Conservation (phyloP, 2,329 filamentous ascomycete species). For the Ceratocystis harringtonii region DNA sequence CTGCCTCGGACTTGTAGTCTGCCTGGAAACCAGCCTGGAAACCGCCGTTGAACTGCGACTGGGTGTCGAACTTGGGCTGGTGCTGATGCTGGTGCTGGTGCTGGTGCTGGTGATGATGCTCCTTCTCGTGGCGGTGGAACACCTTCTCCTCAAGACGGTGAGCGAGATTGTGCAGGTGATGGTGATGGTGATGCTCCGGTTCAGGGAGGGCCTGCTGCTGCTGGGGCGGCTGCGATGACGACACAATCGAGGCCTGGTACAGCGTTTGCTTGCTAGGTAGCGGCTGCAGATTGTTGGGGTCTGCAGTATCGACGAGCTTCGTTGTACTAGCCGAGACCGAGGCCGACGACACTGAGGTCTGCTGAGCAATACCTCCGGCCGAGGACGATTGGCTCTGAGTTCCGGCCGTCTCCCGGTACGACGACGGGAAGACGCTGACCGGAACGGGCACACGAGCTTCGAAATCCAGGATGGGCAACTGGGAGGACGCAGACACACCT, state of each 20-base stretch:
- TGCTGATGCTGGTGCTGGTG: neutral
- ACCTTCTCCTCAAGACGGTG: neutral
- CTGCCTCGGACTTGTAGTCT: neutral
- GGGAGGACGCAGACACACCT: constrained; percentile 11
- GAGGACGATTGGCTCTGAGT: constrained; percentile 4
- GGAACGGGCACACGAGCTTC: constrained; percentile 97
- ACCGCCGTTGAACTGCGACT: neutral
- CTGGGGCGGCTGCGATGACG: constrained; percentile 10
- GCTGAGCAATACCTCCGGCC: constrained; percentile 19
- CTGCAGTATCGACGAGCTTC: constrained; percentile 26
- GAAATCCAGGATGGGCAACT: constrained; percentile 99
- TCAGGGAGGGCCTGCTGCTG: constrained; percentile 1
- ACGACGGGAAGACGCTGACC: constrained; percentile 99
- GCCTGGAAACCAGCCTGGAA: neutral
- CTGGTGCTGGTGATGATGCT: neutral
- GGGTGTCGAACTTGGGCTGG: neutral
- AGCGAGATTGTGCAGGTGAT: constrained; percentile 4
- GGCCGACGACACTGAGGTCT: constrained; percentile 18
- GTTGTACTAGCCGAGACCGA: constrained; percentile 28
- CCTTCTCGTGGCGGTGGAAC: neutral
- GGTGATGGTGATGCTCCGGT: constrained; percentile 12
- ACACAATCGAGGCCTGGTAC: constrained; percentile 15
- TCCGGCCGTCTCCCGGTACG: constrained; percentile 52
- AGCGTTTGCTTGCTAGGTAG: constrained; percentile 16
- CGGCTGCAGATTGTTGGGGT: constrained; percentile 63